Evolutionary conservation across 306 rosid genomes (phyloP).

Genomic region (Vigna unguiculata): DNA sequence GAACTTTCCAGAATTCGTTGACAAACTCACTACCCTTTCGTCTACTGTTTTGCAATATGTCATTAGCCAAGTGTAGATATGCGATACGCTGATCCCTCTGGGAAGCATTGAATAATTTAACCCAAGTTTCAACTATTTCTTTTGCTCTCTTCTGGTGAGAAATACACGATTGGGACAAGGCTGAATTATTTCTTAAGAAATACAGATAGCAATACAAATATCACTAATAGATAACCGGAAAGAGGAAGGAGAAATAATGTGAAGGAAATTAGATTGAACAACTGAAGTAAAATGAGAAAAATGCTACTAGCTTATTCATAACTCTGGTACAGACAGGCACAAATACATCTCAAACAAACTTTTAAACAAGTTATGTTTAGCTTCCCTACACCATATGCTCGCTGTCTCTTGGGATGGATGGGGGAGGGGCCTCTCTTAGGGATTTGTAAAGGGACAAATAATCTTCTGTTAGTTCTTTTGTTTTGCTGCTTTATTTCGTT

Average conservation of each 20-base stretch:
- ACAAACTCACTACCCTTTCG: constrained; percentile 93
- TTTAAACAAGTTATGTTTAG: constrained; percentile 1
- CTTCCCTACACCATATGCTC: background rate
- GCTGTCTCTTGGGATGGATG: background rate
- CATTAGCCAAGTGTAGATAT: constrained; percentile 84
- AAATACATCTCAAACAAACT: constrained; percentile 32
- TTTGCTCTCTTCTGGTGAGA: constrained; percentile 81
- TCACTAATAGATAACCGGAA: constrained; percentile 24
- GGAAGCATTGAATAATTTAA: constrained; percentile 76
- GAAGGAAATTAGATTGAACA: constrained; percentile 31
- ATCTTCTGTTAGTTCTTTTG: constrained; percentile 1
- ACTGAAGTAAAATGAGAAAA: constrained; percentile 18
- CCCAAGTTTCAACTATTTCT: constrained; percentile 89
- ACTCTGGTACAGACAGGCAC: constrained; percentile 6
- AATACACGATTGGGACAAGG: constrained; percentile 86
- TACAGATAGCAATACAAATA: constrained; percentile 36
- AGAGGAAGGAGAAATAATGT: background rate
- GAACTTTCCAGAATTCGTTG: constrained; percentile 92
- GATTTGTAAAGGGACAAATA: constrained; percentile 1
- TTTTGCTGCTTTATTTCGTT: background rate
- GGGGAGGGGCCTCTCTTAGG: background rate
- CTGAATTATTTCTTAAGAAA: constrained; percentile 65
- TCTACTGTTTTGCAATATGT: constrained; percentile 92
- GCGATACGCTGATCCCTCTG: constrained; percentile 79
- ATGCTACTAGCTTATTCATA: constrained; percentile 27